Base-by-base conservation (phyloP, 179 eudicot species). In the Beta lomatogona region DNA sequence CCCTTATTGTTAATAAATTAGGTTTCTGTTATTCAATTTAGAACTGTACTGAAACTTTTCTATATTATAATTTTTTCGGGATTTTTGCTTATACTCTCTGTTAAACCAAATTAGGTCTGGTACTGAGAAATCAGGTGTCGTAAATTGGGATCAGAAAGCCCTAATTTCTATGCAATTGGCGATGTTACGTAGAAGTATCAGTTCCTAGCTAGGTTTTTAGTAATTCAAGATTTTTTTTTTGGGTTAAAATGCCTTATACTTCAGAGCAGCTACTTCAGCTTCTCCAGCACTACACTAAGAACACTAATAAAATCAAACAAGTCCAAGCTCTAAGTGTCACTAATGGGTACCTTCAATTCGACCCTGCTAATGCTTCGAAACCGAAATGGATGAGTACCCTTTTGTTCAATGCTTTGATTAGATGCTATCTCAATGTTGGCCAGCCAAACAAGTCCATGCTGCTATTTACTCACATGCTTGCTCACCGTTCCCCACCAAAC, bases 381-480 rank as follows among this genome's bases (percentile, higher is more conserved):
- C 50, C 55, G 65, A 83, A 80, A 86, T 88, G 93, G 91, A 84
- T 77, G 76, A 83, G 88, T 81, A 89, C 94, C n/a, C 90, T 89
- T 71, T 86, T 89, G 59, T 89, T 84, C 86, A 92, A 88, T 65
- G 70, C 88, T 58, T 85, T 88, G 54, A 89, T 89, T 76, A 86
- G 91, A 80, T 72, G 91, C 71, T 91, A 91, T 83, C 87, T 87
- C 46, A 78, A 76, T 67, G 22, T 85, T 77, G 54, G 73, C 12
- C 78, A 85, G 19, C 88, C 91, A 25, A 72, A 48, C 4, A 84
- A 78, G 22, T 53, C 90, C 45, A 11, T 88, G n/a, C 16, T 83
- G 67, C 82, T 92, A 63, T 88, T 86, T 76, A 83, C 83, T n/a
- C 67, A 86, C 25, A 88, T 92, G 94, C 90, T 90, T 79, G 75